Conservation (phyloP, 257 asterid genomes). For the Penstemon eatonii region DNA sequence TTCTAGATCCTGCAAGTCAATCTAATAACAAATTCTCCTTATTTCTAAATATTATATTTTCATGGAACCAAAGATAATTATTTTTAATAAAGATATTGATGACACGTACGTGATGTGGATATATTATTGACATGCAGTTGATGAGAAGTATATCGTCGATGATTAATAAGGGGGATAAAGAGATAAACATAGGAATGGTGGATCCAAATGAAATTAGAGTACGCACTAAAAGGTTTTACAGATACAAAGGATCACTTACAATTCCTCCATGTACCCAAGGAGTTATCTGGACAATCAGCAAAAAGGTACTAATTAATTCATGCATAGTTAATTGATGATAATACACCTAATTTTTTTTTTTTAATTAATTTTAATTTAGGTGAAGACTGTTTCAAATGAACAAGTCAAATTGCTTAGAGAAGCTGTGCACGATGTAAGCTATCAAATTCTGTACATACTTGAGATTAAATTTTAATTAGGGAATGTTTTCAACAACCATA, state of each 20-base stretch:
- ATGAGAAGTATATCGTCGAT: conserved; percentile 37
- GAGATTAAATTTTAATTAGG: too few relatives aligned
- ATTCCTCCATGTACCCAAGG: conserved; percentile 78
- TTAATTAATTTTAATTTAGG: conserved; percentile 35
- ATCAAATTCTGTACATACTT: not conserved
- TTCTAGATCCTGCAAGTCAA: too few relatives aligned
- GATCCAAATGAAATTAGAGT: conserved; percentile 44
- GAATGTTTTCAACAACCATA: not conserved
- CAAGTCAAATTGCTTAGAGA: conserved; percentile 60
- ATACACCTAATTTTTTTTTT: too few relatives aligned
- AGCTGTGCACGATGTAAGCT: conserved; percentile 73
- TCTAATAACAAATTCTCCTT: too few relatives aligned
- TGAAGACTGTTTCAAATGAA: conserved; percentile 51
- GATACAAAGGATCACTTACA: conserved; percentile 72
- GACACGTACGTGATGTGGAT: not conserved
- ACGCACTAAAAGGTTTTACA: conserved; percentile 34
- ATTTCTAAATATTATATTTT: too few relatives aligned
- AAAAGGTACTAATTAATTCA: conserved; percentile 36
- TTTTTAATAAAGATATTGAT: too few relatives aligned
- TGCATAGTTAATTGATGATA: too few relatives aligned
- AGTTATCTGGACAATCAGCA: conserved; percentile 65
- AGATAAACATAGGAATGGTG: conserved; percentile 32
- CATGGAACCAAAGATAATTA: too few relatives aligned
- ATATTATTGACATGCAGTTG: conserved; percentile 33
- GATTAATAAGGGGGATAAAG: conserved; percentile 26